Conservation (phyloP, 495 filamentous ascomycete genomes). For the Aspergillus biplanus region DNA sequence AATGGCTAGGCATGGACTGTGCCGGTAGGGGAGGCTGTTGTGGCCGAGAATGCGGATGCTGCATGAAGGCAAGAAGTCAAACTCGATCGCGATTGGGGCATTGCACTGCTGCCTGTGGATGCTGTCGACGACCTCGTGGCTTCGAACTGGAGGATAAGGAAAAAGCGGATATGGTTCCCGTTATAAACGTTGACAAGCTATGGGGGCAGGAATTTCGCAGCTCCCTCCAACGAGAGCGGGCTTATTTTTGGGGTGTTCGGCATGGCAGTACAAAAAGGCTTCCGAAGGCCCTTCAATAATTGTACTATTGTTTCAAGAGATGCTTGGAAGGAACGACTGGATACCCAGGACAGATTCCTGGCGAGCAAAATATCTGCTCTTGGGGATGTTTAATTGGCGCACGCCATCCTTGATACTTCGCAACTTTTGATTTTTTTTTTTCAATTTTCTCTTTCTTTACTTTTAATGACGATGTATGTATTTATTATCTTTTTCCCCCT, state of each 20-base stretch:
- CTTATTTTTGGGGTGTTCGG: neutral
- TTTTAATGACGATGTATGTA: no score
- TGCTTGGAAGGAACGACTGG: no score
- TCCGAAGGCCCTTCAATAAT: neutral
- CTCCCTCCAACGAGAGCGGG: neutral
- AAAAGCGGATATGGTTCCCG: neutral
- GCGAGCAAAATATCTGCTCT: no score
- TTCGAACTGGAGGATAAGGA: neutral
- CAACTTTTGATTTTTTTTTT: no score
- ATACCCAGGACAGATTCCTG: no score
- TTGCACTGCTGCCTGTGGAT: conserved; percentile 6
- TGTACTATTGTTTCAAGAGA: no score
- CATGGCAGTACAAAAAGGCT: neutral
- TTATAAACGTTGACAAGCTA: neutral
- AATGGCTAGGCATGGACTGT: neutral
- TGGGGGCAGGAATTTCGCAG: neutral
- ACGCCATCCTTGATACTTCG: no score
- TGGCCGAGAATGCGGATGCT: neutral
- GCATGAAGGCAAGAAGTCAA: neutral
- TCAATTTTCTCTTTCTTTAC: no score
- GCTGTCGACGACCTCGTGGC: conserved; percentile 1
- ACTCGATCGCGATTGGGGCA: conserved; percentile 2
- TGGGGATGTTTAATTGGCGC: no score
- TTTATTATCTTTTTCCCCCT: no score
- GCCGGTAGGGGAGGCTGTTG: conserved; percentile 1